Percentiles rank a stretch among this genome's conserved stretches.
Evolutionary conservation across 2,329 filamentous ascomycete species (phyloP).

Genomic region (Trichoderma sp.): DNA sequence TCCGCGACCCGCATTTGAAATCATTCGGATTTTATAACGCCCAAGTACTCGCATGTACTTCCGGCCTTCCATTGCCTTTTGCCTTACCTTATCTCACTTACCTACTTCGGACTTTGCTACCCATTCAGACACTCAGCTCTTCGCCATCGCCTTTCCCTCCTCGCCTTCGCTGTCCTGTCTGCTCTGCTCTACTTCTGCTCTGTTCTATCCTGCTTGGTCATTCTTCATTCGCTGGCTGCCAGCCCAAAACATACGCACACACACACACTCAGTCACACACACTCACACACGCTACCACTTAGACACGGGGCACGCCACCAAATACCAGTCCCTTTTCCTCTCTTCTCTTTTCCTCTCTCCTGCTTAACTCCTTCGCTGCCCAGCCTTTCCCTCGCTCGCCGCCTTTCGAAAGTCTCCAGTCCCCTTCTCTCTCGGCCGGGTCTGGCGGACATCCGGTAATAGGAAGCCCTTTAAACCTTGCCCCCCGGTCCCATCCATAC

Average conservation of each 20-base stretch:
- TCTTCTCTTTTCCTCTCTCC: not conserved
- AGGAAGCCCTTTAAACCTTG: conserved; percentile 3
- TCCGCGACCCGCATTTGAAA: conserved; percentile 20
- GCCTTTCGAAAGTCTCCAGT: not conserved
- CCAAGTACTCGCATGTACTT: not conserved
- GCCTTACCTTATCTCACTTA: conserved; percentile 2
- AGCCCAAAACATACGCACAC: not conserved
- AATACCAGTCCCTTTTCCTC: not conserved
- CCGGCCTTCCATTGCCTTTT: not conserved
- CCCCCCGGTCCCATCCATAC: not conserved
- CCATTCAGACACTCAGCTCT: not conserved
- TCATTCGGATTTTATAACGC: conserved; percentile 4
- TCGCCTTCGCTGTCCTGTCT: not conserved
- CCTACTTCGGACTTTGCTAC: not conserved
- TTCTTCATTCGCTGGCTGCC: not conserved
- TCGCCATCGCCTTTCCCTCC: not conserved
- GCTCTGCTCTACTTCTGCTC: not conserved
- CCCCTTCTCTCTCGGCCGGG: conserved; percentile 1
- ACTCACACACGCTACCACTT: not conserved
- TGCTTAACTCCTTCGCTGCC: conserved; percentile 1
- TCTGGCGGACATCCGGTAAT: conserved; percentile 16
- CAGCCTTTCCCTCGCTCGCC: not conserved
- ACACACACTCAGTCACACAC: not conserved
- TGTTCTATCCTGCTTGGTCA: not conserved
- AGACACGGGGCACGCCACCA: not conserved